phyloP scores from a whole-genome alignment of 2,329 filamentous ascomycete genomes.

The Ceratocystis cacaofunesta region DNA sequence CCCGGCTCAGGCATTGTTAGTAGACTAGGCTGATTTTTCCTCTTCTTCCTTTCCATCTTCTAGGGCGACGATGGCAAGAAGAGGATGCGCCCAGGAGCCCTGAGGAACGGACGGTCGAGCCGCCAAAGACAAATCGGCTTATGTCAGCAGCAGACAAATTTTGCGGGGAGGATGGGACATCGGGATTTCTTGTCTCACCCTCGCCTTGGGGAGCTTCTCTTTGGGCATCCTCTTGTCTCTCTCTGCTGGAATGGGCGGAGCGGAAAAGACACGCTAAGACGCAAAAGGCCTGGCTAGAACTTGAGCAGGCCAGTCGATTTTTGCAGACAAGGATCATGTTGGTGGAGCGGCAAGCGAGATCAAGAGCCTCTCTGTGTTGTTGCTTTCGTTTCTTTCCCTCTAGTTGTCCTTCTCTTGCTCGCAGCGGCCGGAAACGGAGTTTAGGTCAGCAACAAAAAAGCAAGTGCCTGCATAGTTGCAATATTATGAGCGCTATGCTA shows the following conservation, averaged over 20 bases:
- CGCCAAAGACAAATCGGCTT: not conserved
- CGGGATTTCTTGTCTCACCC: not conserved
- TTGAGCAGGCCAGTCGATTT: not conserved
- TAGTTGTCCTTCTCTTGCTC: no score
- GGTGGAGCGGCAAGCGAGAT: constrained; percentile 3
- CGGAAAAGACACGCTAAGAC: not conserved
- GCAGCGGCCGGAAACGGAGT: not conserved
- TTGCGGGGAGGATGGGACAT: not conserved
- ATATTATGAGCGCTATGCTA: not conserved
- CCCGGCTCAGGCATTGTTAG: no score
- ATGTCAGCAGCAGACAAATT: not conserved
- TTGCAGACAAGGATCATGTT: not conserved
- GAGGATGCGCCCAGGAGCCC: no score
- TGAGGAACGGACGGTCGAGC: no score
- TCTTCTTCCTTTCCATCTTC: no score
- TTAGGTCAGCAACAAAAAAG: not conserved
- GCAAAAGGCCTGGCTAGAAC: not conserved
- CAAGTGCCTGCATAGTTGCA: not conserved
- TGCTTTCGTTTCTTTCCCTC: no score
- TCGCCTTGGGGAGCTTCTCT: not conserved
- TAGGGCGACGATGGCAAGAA: no score
- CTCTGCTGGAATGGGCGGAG: not conserved
- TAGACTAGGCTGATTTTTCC: no score
- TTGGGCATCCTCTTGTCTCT: not conserved
- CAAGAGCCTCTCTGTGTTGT: not conserved